Evolutionary conservation across 495 filamentous ascomycete species (phyloP).

Genomic region (Penicillium samsonianum): DNA sequence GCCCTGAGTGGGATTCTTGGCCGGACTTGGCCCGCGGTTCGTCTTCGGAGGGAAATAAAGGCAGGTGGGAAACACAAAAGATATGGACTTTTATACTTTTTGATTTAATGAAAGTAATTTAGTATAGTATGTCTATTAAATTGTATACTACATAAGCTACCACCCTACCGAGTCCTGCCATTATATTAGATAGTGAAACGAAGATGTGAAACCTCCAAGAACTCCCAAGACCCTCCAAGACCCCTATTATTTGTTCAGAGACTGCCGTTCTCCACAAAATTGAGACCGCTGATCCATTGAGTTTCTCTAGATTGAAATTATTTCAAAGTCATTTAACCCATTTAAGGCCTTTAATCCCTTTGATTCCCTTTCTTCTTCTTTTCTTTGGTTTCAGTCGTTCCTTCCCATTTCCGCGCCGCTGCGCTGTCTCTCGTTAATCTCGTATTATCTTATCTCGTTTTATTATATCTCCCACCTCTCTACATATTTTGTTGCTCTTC

Average conservation of each 20-base stretch:
- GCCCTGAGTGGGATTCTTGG: constrained; percentile 3
- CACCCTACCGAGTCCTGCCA: too few relatives aligned
- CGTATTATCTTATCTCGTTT: background rate
- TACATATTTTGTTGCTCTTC: background rate
- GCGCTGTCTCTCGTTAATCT: constrained; percentile 25
- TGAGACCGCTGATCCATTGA: constrained; percentile 1
- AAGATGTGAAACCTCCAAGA: background rate
- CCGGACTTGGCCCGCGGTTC: background rate
- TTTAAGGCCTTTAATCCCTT: constrained; percentile 1
- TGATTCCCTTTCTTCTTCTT: constrained; percentile 12
- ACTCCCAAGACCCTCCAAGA: background rate
- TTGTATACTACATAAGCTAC: background rate
- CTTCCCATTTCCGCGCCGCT: constrained; percentile 21
- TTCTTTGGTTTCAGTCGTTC: constrained; percentile 27
- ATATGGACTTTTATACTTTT: background rate
- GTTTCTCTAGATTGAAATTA: background rate
- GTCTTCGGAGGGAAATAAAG: background rate
- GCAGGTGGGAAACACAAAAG: background rate
- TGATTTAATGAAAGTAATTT: background rate
- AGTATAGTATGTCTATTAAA: background rate
- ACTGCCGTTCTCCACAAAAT: constrained; percentile 3
- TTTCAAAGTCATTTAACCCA: constrained; percentile 7
- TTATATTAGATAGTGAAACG: background rate
- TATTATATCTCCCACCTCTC: background rate
- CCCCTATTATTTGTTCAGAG: constrained; percentile 6